Evolutionary conservation across 805 yeast genomes (phyloP).

Genomic region (Grigorovia yakushimaensis): DNA sequence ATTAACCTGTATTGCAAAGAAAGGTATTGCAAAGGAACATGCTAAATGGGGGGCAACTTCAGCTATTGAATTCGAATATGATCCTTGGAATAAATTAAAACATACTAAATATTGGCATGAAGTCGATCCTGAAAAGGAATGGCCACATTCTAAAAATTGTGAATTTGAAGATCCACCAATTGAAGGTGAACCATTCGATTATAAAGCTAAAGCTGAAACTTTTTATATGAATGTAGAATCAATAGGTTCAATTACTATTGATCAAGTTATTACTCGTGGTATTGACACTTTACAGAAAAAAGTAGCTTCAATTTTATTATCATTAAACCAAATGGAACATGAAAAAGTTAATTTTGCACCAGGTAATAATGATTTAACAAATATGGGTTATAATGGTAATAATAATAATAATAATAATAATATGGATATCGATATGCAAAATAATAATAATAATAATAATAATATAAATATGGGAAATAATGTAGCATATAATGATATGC

Average conservation of each 20-base stretch:
- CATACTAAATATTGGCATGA: slow-evolving; percentile 98
- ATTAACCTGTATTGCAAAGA: slow-evolving; percentile 88
- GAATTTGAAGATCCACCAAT: slow-evolving; percentile 95
- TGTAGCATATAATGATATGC: too few species aligned
- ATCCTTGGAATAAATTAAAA: slow-evolving; percentile 96
- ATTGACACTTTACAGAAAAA: slow-evolving; percentile 80
- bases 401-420: background rate
- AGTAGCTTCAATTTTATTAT: slow-evolving; percentile 81
- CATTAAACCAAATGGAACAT: slow-evolving; percentile 39
- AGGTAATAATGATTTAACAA: slow-evolving; percentile 11
- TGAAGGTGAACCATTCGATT: slow-evolving; percentile 80
- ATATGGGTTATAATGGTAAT: slow-evolving; percentile 7
- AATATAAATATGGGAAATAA: too few species aligned
- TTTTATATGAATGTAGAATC: slow-evolving; percentile 90
- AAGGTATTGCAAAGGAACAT: slow-evolving; percentile 95
- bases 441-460: too few species aligned
- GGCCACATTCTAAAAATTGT: slow-evolving; percentile 86
- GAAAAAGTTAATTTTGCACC: slow-evolving; percentile 32
- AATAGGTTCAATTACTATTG: slow-evolving; percentile 79
- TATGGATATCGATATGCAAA: background rate
- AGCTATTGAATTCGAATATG: slow-evolving; percentile 93
- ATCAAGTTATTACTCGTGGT: slow-evolving; percentile 80
- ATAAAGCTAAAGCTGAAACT: slow-evolving; percentile 66
- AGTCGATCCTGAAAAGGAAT: slow-evolving; percentile 75
- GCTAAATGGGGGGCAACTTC: slow-evolving; percentile 98